These are phyloP conservation scores for Epichloe gansuensis DNA, from an alignment of 2,329 filamentous ascomycete species.

Conservation along the genomic window DNA sequence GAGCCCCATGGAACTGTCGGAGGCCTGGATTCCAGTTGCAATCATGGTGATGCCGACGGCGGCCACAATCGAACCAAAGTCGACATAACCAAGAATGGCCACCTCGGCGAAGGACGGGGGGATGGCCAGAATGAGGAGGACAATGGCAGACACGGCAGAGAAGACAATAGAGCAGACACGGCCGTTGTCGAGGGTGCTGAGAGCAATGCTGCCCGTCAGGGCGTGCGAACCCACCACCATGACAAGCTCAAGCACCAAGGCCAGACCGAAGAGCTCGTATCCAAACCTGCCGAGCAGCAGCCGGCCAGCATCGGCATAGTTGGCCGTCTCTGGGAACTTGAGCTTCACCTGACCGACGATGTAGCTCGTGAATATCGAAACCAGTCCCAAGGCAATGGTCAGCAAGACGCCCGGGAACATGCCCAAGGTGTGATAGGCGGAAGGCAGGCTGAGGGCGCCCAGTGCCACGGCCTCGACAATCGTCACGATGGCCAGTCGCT, in stretches of 20 bases:
- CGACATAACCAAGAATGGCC: conserved; percentile 37
- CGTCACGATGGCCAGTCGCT: conserved; percentile 40
- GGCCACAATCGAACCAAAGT: conserved; percentile 48
- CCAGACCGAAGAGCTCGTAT: conserved; percentile 49
- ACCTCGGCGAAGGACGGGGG: conserved; percentile 36
- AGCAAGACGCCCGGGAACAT: conserved; percentile 34
- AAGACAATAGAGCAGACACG: conserved; percentile 33
- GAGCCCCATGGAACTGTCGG: conserved; percentile 16
- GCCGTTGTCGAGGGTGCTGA: conserved; percentile 50
- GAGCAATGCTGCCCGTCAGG: conserved; percentile 51
- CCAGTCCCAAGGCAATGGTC: conserved; percentile 24
- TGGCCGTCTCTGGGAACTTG: conserved; percentile 40
- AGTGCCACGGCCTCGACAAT: conserved; percentile 46
- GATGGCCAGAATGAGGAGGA: conserved; percentile 32
- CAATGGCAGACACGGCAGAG: conserved; percentile 31
- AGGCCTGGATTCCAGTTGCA: conserved; percentile 39
- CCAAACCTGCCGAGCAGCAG: conserved; percentile 48
- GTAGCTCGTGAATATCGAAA: conserved; percentile 35
- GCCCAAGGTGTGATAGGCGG: conserved; percentile 39
- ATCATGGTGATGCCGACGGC: conserved; percentile 57
- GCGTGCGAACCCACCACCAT: conserved; percentile 55
- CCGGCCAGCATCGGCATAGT: conserved; percentile 55
- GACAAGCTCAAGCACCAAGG: conserved; percentile 50
- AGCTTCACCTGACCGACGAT: conserved; percentile 36
- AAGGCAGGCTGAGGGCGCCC: conserved; percentile 36